Base-by-base conservation (phyloP, 2,329 filamentous ascomycete genomes). In the Aspergillus tamarii region DNA sequence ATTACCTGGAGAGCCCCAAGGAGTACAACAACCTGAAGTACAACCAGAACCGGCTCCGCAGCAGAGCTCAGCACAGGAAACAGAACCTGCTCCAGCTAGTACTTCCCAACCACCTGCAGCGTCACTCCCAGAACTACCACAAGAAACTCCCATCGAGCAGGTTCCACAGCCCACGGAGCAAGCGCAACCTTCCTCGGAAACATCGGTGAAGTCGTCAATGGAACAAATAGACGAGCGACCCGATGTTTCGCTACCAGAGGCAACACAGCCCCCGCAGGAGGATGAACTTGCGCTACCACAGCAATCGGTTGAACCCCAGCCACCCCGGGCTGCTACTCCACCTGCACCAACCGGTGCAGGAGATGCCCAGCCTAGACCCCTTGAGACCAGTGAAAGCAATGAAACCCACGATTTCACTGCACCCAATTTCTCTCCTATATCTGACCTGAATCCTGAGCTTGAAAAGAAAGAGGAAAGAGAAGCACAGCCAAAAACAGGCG, bases 41-140 rank as follows among this genome's bases (percentile, higher is more conserved):
- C 28, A 52, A 21, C 48, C 21, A 32, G 36, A 60, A 28, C 26
- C 39, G 19, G 4, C 23, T 45, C 14, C 26, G 6, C 45, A 62
- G 11, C 46, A 48, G 30, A 34, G 26, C 8, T 21, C 34, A 36
- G 36, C 36, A 30, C 48, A 62, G 30, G 48, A 62, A 28, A 55
- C 50, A 34, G 56, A 59, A 34, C 46, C 55, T n/a, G n/a, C 50
- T 21, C 39, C 61, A 34, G 26, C 48, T n/a, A 53, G 60, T 36
- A 32, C 39, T 36, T 19, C 50, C 39, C 12, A 55, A 34, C 55
- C 63, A n/a, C 54, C 59, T 41, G 26, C 55, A 21, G 61, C 62
- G 52, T 56, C 63, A 57, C 23, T 46, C 28, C 45, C 39, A 28
- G 59, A 66, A 46, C 34, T 14, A 26, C 52, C 32, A 10, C 11